Conservation (phyloP, 2,329 filamentous ascomycete genomes). For the Lasiodiplodia citricola region DNA sequence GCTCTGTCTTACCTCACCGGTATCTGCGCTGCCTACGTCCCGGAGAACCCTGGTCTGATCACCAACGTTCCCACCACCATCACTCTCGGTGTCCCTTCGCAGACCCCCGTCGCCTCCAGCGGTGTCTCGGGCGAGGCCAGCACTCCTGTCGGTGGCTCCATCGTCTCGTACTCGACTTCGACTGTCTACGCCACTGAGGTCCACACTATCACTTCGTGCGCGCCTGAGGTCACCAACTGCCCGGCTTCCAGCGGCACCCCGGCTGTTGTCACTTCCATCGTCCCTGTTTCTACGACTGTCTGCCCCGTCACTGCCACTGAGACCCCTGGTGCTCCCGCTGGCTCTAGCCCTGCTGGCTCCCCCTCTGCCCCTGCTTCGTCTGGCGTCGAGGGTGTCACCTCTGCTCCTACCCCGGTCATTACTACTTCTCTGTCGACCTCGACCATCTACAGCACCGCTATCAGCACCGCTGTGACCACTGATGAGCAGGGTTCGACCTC, state of each 20-base stretch:
- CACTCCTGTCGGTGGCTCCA: conserved; percentile 17
- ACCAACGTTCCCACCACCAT: conserved; percentile 72
- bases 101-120: conserved; percentile 53
- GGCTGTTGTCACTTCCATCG: conserved; percentile 15
- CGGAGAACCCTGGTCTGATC: conserved; percentile 82
- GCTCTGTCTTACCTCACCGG: conserved; percentile 87
- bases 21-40: conserved; percentile 79
- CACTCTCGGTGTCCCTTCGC: conserved; percentile 43
- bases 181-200: conserved; percentile 23
- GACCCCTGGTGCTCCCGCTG: conserved; percentile 25
- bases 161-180: conserved; percentile 19
- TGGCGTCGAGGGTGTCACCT: background rate
- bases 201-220: conserved; percentile 22
- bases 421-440: conserved; percentile 48
- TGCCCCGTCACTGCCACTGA: conserved; percentile 21
- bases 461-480: background rate
- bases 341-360: background rate
- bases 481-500: conserved; percentile 25
- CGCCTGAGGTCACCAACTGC: conserved; percentile 29
- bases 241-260: conserved; percentile 30
- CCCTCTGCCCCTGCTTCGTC: background rate
- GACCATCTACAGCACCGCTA: conserved; percentile 15
- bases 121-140: conserved; percentile 33
- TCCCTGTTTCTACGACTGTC: conserved; percentile 16
- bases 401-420: background rate